A percentile compares a stretch with the other conserved stretches of the same genome.
These are phyloP conservation scores for Letharia lupina DNA, from an alignment of 495 filamentous ascomycete genomes.

Conservation along the genomic window DNA sequence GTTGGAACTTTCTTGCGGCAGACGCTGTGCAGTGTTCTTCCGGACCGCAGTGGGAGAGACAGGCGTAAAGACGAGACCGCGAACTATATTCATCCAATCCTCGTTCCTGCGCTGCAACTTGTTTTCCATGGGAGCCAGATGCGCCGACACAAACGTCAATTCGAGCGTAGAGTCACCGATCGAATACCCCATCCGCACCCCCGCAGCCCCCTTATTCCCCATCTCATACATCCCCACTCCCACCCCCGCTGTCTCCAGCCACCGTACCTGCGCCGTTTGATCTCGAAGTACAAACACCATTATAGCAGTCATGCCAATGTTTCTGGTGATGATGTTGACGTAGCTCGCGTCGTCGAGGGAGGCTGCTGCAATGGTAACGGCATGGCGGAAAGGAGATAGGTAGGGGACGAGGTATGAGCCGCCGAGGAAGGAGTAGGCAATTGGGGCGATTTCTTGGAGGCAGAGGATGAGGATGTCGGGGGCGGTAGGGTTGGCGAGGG, in stretches of 20 bases:
- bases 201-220: constrained; percentile 93
- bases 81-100: constrained; percentile 78
- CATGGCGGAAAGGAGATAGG: constrained; percentile 55
- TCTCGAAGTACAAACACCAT: constrained; percentile 65
- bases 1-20: constrained; percentile 20
- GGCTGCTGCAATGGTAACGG: constrained; percentile 58
- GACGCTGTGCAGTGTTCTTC: constrained; percentile 9
- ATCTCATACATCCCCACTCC: constrained; percentile 77
- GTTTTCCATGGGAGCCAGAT: constrained; percentile 79
- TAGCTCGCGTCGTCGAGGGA: constrained; percentile 34
- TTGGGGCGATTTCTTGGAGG: constrained; percentile 84
- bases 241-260: constrained; percentile 61
- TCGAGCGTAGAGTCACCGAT: constrained; percentile 40
- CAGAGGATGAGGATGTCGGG: constrained; percentile 68
- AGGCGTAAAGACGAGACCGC: constrained; percentile 60
- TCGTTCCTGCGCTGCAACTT: constrained; percentile 61
- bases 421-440: constrained; percentile 78
- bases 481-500: constrained; percentile 50
- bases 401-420: constrained; percentile 70
- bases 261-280: constrained; percentile 44
- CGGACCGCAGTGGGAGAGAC: constrained; percentile 6
- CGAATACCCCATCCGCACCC: constrained; percentile 57
- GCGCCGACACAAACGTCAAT: constrained; percentile 79
- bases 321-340: constrained; percentile 47
- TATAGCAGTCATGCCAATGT: constrained; percentile 82